Conservation (phyloP, 2,329 filamentous ascomycete species). For the Fusarium siculi region DNA sequence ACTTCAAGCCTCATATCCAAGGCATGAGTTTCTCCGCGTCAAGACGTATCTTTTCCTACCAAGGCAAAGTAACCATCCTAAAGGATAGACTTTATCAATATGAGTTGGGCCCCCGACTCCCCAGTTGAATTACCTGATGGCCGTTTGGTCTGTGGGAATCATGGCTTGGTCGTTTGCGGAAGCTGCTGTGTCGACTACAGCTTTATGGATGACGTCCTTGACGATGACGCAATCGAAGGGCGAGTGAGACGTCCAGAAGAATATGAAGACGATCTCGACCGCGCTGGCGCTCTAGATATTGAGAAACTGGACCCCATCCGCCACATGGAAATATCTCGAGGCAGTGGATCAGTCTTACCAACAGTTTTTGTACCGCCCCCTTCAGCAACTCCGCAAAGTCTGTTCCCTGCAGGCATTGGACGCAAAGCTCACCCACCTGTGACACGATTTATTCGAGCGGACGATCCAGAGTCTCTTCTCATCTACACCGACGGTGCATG, state of each 20-base stretch:
- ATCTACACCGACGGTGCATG: conserved; percentile 60
- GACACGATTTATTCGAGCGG: conserved; percentile 13
- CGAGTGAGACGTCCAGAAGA: not conserved
- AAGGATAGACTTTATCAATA: not conserved
- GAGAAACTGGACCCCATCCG: not conserved
- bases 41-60: rapidly evolving
- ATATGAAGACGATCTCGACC: not conserved
- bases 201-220: conserved; percentile 46
- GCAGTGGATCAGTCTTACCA: conserved; percentile 21
- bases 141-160: conserved; percentile 50
- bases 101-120: not conserved
- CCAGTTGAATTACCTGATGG: conserved; percentile 47
- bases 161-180: conserved; percentile 47
- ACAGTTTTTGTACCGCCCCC: conserved; percentile 25
- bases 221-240: not conserved
- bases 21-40: rapidly evolving
- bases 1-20: not conserved
- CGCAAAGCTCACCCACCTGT: not conserved
- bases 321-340: not conserved
- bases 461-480: conserved; percentile 43
- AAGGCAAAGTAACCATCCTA: rapidly evolving
- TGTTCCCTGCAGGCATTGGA: not conserved
- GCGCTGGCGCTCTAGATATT: not conserved
- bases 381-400: not conserved
- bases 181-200: conserved; percentile 51